Evolutionary conservation across 1,139 yeast genomes (phyloP).

Genomic region (Geotrichum fermentans): DNA sequence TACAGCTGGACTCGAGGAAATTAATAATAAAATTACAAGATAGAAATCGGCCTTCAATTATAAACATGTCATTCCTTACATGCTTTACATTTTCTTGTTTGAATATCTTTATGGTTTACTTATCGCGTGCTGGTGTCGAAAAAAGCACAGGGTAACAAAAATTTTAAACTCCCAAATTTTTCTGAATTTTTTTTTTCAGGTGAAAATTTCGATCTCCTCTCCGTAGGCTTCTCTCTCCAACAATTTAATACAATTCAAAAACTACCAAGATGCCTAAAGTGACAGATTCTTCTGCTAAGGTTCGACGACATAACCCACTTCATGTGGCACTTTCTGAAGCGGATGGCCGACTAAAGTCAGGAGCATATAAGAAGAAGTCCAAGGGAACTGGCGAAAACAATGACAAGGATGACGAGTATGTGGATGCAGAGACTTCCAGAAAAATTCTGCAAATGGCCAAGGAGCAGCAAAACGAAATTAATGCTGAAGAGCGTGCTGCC

Average conservation of each 20-base stretch:
- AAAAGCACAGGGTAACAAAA: slow-evolving; percentile 8
- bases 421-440: slow-evolving; percentile 80
- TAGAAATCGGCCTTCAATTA: no score
- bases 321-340: slow-evolving; percentile 21
- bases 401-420: slow-evolving; percentile 55
- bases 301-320: slow-evolving; percentile 19
- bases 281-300: neutral
- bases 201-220: slow-evolving; percentile 9
- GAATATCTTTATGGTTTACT: no score
- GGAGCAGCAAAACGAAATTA: slow-evolving; percentile 87
- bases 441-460: slow-evolving; percentile 82
- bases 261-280: slow-evolving; percentile 13
- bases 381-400: slow-evolving; percentile 29
- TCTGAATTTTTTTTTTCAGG: neutral
- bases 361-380: slow-evolving; percentile 15
- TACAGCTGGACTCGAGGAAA: no score
- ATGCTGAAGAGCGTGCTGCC: slow-evolving; percentile 46
- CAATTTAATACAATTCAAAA: neutral
- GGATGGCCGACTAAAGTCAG: slow-evolving; percentile 23
- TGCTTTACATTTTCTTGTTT: no score
- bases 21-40: no score
- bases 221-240: no score
- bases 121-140: no score
- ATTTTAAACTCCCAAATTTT: slow-evolving; percentile 1
- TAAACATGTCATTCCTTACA: no score